Evolutionary conservation across 1,284 basidiomycete species (phyloP), one percentile per base, ranked within the genome.

Genomic region (Sanghuangporus weigelae): DNA sequence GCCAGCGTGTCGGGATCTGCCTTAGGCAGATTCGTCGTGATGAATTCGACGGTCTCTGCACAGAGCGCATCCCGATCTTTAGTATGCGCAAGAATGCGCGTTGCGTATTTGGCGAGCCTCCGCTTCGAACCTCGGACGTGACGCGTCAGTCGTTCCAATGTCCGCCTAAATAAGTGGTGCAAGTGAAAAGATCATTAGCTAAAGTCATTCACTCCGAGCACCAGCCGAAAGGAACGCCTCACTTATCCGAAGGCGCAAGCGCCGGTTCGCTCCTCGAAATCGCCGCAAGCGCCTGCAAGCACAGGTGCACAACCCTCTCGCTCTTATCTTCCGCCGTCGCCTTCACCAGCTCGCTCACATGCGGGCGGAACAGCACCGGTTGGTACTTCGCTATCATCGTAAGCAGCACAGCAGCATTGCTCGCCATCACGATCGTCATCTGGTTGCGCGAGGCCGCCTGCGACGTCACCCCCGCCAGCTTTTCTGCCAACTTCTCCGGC

Each of bases 51-150:
- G 2, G 92, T 75, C 11, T 83, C 75, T 0, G 69, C 69, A 66
- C 86, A 86, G 0, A 81, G 66, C 1, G 81, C 79, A 4, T 83
- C 79, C 12, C 79, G 77, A 48, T 85, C 78, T 63, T 82, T 84
- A 49, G 79, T 79, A 67, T 82, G 80, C 0, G 90, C 85, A 8
- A 98, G 71, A 55, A 95, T 78, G 26, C 94, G 85, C 0, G 92
- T 86, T 0, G 95, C 93, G 73, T 93, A 96, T 74, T 98, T 98
- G 21, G 95, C 91, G 70, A 92, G 87, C 19, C 84, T 79, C 19
- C 79, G 78, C 39, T 89, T 85, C 1, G 85, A 81, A 10, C 84
- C 82, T 39, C 87, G 73, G 0, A 85, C 89, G 67, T 87, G 83
- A 36, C 83, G 79, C 60, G 77, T 77, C 7, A 91, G 79, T 14